Percentiles rank a stretch among this genome's conserved stretches.
These are phyloP conservation scores for Melanopsichium pennsylvanicum DNA, from an alignment of 1,284 basidiomycete species.

Conservation along the genomic window DNA sequence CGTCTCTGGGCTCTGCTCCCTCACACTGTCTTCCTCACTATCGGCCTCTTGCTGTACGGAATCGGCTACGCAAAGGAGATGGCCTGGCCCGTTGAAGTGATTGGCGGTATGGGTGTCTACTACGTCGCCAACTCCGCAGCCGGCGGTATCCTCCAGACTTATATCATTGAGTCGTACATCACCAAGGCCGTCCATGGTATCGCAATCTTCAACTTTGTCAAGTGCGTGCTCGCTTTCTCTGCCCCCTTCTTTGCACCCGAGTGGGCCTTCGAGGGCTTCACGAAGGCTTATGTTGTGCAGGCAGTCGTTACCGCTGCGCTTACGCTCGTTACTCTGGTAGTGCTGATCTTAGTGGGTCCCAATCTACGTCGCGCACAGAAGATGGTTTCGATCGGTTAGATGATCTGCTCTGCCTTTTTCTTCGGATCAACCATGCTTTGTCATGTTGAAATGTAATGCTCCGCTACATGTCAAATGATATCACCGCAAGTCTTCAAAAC, in stretches of 20 bases:
- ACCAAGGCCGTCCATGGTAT: conserved; percentile 62
- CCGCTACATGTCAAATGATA: no score
- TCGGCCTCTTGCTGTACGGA: conserved; percentile 62
- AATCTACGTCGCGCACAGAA: conserved; percentile 36
- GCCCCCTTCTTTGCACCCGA: conserved; percentile 64
- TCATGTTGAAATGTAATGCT: no score
- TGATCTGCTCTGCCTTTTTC: no score
- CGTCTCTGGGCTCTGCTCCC: conserved; percentile 64
- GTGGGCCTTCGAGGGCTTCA: conserved; percentile 59
- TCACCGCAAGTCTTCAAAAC: no score
- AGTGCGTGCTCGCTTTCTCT: conserved; percentile 66
- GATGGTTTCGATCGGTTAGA: conserved; percentile 37
- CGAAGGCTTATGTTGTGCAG: conserved; percentile 55
- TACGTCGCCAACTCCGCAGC: conserved; percentile 46
- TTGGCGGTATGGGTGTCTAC: conserved; percentile 65
- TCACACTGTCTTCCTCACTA: conserved; percentile 58
- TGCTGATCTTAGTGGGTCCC: conserved; percentile 49
- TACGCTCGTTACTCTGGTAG: conserved; percentile 40
- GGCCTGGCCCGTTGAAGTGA: conserved; percentile 64
- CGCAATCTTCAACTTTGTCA: conserved; percentile 66
- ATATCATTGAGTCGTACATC: conserved; percentile 66
- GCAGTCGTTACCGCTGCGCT: conserved; percentile 58
- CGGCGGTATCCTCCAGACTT: conserved; percentile 45
- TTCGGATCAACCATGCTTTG: no score
- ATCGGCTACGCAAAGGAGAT: conserved; percentile 54